Percentiles rank a stretch among this genome's conserved stretches.
Conservation (phyloP, 2,329 filamentous ascomycete genomes). For the Penicillium oxalicum region DNA sequence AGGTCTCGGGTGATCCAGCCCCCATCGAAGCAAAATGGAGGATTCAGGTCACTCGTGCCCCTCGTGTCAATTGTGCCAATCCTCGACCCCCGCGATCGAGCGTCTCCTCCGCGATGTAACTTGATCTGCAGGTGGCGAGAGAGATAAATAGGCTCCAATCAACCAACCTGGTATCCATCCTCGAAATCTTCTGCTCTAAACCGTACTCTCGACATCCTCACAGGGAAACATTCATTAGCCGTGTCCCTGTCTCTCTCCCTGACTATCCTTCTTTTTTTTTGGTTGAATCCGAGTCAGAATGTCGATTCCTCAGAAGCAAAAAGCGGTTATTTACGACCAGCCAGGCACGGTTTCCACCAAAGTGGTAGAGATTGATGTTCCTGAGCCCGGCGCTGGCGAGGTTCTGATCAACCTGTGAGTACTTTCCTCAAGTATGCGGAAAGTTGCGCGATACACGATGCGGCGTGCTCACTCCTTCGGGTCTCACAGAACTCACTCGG, state of each 20-base stretch:
- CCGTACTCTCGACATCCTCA: neutral
- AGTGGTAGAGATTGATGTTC: slow-evolving; percentile 57
- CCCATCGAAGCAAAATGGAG: too few species aligned
- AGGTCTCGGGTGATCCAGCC: too few species aligned
- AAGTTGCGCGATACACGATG: neutral
- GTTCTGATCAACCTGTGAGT: slow-evolving; percentile 56
- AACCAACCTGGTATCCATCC: neutral
- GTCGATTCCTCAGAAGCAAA: slow-evolving; percentile 50
- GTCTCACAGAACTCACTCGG: slow-evolving; percentile 53
- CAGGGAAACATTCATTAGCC: neutral
- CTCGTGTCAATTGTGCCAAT: neutral
- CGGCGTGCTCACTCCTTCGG: neutral
- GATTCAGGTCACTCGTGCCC: neutral
- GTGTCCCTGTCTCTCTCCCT: too few species aligned
- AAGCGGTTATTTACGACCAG: slow-evolving; percentile 59
- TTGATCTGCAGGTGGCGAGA: neutral
- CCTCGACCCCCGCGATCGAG: slow-evolving; percentile 4
- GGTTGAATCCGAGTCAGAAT: too few species aligned
- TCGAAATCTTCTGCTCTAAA: neutral
- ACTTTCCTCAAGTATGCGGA: too few species aligned
- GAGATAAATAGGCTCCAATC: too few species aligned
- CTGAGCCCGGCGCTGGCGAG: slow-evolving; percentile 58
- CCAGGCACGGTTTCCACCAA: slow-evolving; percentile 61
- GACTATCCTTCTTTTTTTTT: too few species aligned
- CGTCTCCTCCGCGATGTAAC: neutral